These are phyloP conservation scores for Brachypodium distachyon DNA, from an alignment of 202 grass and related monocot species.

Conservation along the genomic window DNA sequence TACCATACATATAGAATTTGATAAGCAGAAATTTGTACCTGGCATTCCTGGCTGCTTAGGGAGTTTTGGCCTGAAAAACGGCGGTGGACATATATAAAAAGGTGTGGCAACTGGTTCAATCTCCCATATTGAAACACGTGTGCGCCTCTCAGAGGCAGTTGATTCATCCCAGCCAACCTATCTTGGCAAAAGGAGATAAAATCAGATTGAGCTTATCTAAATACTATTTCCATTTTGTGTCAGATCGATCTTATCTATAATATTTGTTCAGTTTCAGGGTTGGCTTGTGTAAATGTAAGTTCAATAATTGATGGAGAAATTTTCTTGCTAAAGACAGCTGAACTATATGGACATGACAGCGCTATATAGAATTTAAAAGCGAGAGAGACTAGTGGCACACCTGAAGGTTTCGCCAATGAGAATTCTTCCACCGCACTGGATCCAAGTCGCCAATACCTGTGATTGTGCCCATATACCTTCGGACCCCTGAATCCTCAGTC, in stretches of 20 bases:
- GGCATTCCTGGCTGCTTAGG: conserved; percentile 63
- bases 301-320: background rate
- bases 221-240: background rate
- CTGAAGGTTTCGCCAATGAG: conserved; percentile 98
- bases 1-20: background rate
- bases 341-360: conserved; percentile 2
- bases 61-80: conserved; percentile 80
- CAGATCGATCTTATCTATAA: background rate
- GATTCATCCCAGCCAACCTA: conserved; percentile 99
- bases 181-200: conserved; percentile 22
- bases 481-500: conserved; percentile 87
- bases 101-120: conserved; percentile 96
- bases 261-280: background rate
- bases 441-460: conserved; percentile 95
- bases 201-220: conserved; percentile 4
- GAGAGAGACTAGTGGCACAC: conserved; percentile 24
- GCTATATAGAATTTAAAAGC: background rate
- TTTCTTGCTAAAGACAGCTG: background rate
- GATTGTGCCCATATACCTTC: conserved; percentile 96
- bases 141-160: conserved; percentile 74
- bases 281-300: background rate
- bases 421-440: conserved; percentile 80
- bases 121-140: conserved; percentile 94
- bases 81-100: conserved; percentile 97
- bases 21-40: conserved; percentile 33